Conservation (phyloP, 805 yeast genomes). For the Yamadazyma laniorum region DNA sequence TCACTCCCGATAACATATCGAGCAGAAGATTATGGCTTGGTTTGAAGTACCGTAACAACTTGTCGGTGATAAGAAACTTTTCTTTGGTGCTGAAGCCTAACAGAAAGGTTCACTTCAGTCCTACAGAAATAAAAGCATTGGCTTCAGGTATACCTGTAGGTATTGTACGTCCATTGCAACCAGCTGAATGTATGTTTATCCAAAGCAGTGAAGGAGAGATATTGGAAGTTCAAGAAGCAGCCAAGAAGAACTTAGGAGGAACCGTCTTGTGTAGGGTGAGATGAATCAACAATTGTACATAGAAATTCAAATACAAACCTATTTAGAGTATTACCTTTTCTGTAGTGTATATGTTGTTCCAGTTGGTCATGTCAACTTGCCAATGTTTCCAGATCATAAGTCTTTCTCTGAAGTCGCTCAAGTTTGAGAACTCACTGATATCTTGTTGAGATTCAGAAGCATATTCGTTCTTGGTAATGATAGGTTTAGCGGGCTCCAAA, state of each 20-base stretch:
- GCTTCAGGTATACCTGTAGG: constrained; percentile 76
- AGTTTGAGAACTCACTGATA: constrained; percentile 19
- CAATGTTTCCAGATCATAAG: constrained; percentile 76
- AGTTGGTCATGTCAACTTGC: constrained; percentile 81
- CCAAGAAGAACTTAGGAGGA: constrained; percentile 67
- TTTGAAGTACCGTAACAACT: constrained; percentile 78
- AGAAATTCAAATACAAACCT: constrained; percentile 4
- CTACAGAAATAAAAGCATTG: constrained; percentile 65
- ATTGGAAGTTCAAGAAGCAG: constrained; percentile 83
- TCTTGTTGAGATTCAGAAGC: constrained; percentile 26
- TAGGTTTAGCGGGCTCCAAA: constrained; percentile 28
- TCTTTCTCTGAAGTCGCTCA: constrained; percentile 54
- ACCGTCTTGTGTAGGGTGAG: constrained; percentile 79
- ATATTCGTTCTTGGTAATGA: constrained; percentile 28
- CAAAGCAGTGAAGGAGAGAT: constrained; percentile 46
- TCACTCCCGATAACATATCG: constrained; percentile 82
- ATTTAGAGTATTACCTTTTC: constrained; percentile 28
- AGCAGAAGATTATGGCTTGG: constrained; percentile 90
- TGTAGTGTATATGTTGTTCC: constrained; percentile 68
- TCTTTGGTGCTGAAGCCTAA: constrained; percentile 82
- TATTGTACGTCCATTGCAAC: constrained; percentile 74
- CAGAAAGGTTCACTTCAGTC: constrained; percentile 62
- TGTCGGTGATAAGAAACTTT: constrained; percentile 72
- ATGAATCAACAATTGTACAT: constrained; percentile 21
- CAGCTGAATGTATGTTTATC: constrained; percentile 85